Evolutionary conservation across 805 yeast species (phyloP), one percentile per base, ranked within the genome.

Genomic region (Cyberlindnera galapagoensis): DNA sequence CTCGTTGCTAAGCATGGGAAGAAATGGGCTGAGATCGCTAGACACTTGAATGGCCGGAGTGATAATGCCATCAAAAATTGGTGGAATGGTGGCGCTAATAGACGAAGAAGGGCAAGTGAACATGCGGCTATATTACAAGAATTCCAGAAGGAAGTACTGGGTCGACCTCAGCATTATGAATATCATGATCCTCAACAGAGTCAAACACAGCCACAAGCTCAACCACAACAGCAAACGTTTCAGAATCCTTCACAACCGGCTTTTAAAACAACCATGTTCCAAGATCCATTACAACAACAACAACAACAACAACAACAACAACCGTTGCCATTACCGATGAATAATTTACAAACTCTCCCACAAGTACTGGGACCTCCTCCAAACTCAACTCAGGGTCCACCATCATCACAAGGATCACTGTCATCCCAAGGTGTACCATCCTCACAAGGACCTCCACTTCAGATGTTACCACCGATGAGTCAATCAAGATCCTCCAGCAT

Each of bases 71-170:
- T 85, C 47, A 85, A 85, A 54, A 87, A 87, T 59, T 87, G 95
- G 95, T 86, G 95, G 95, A 85, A 85, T 52, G 94, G 95, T 4
- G 94, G 95, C 7, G 90, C 94, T 10, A 85, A 83, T 53, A 67
- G 94, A 39, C 64, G 95, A 39, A 70, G 92, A 48, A 62, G 86
- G 42, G 67, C 68, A 18, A 54, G 65, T 3, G 53, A 57, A 9
- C 41, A 36, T 14, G 53, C 54, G 21, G 50, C 58, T 6, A 35
- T 46, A 7, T 21, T 43, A 7, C 46, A 42, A 20, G 42, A 33
- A 13, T 18, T 21, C 24, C 11, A 21, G 9, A 18, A 28, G n/a
- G 31, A 30, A 3, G 27, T 33, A 11, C 36, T 28, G 17, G 33
- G 29, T 3, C 16, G 24, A 29, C 14, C 16, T 6, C 22, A 29